Conservation (phyloP, 2,329 filamentous ascomycete species). For the Fusarium sp. region DNA sequence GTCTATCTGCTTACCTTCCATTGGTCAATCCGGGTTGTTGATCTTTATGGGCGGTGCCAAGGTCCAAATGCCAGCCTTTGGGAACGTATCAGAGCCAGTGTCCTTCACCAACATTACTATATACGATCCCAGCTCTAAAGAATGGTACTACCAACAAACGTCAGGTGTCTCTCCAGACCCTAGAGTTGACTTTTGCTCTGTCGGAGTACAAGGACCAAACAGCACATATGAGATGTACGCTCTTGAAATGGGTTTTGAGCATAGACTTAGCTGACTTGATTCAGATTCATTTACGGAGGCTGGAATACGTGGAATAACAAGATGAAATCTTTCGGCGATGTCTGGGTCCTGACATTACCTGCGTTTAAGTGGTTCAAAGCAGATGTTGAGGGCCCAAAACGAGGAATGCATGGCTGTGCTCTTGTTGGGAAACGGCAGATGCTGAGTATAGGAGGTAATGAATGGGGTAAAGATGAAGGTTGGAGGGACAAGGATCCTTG, state of each 20-base stretch:
- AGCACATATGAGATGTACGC: background rate
- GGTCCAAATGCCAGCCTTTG: background rate
- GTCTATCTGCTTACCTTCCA: background rate
- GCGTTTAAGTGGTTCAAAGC: conserved; percentile 12
- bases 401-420: background rate
- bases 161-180: background rate
- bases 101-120: conserved; percentile 2
- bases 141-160: background rate
- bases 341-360: background rate
- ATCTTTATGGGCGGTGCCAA: conserved; percentile 5
- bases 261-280: background rate
- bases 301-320: background rate
- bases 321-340: background rate
- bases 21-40: background rate
- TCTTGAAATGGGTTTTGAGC: rapidly evolving
- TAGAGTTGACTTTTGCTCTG: background rate
- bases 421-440: background rate
- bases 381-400: background rate
- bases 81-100: background rate
- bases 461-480: background rate
- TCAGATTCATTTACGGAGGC: conserved; percentile 1
- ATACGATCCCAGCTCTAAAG: background rate
- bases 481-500: conserved; percentile 1
- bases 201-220: background rate
- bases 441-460: background rate